phyloP scores from a whole-genome alignment of 495 filamentous ascomycete species.

The Penicillium ochrochloron region DNA sequence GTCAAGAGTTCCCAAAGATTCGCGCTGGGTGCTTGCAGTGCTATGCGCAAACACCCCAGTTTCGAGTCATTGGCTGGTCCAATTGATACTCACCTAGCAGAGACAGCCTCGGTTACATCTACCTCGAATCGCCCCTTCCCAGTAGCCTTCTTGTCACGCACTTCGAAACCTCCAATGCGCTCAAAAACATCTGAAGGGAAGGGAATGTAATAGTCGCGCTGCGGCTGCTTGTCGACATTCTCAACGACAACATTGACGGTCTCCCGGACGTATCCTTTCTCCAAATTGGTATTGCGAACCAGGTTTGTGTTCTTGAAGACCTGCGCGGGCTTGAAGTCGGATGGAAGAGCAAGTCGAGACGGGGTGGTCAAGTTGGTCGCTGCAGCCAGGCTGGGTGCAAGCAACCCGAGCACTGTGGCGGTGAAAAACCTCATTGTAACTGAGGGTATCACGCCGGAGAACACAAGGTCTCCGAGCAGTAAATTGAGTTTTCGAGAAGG shows the following conservation, averaged over 20 bases:
- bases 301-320: slow-evolving; percentile 92
- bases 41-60: neutral
- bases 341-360: slow-evolving; percentile 58
- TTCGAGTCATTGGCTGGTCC: slow-evolving; percentile 29
- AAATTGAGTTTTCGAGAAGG: slow-evolving; percentile 26
- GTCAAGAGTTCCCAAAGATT: neutral
- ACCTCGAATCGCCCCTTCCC: slow-evolving; percentile 68
- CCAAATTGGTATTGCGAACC: slow-evolving; percentile 85
- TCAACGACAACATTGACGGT: slow-evolving; percentile 92
- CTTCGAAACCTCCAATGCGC: slow-evolving; percentile 84
- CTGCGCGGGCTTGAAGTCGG: slow-evolving; percentile 81
- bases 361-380: slow-evolving; percentile 34
- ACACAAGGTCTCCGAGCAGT: slow-evolving; percentile 34
- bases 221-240: slow-evolving; percentile 76
- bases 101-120: slow-evolving; percentile 55
- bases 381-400: slow-evolving; percentile 45
- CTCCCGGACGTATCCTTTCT: slow-evolving; percentile 89
- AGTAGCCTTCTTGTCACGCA: slow-evolving; percentile 82
- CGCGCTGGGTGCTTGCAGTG: neutral
- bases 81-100: slow-evolving; percentile 35
- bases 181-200: slow-evolving; percentile 75
- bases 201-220: slow-evolving; percentile 86
- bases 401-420: slow-evolving; percentile 47
- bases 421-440: slow-evolving; percentile 51
- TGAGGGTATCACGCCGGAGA: slow-evolving; percentile 36